Evolutionary conservation across 108 stramenopile species (phyloP), one percentile per base, ranked within the genome.

Genomic region (Nitzschia putrida): DNA sequence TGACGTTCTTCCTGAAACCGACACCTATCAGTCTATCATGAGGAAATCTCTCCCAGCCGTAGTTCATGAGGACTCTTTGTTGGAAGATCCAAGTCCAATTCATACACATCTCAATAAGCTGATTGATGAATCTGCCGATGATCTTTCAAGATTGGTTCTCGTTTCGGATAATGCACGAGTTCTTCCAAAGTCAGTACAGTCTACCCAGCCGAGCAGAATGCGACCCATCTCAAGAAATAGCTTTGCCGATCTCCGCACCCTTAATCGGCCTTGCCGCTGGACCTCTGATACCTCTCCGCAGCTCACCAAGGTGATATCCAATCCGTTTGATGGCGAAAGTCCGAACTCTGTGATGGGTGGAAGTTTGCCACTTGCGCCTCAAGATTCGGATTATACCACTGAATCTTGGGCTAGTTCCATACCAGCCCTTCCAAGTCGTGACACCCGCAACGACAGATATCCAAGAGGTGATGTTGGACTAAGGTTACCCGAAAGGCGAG

Each of bases 131-230:
- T 45, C 61, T 44, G 14, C 61, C 20, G 44, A 24, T 13, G 61
- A 63, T 25, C 25, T 63, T 9, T 18, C n/a, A 0, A 63, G 21
- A 3, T 4, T 44, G 0, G 23, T 45, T n/a, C 22, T 63, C 43
- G 61, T 63, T 10, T n/a, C 29, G 12, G 61, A 63, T 21, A 63
- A 63, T 21, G 61, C 61, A 21, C 61, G 61, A 4, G 10, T 24
- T 22, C 24, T 45, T 9, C 61, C 61, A 12, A 41, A 13, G 0
- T 44, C 61, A 2, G 14, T 9, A 13, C 61, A 63, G 44, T 45
- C 61, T 14, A 63, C 61, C 43, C 61, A n/a, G 45, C 13, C 12
- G n/a, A 37, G 4, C n/a, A 39, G 16, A 16, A 44, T 21, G 12
- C 16, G 61, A 38, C 61, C 61, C 2, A 23, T 63, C 8, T 63